Evolutionary conservation across 1,284 basidiomycete species (phyloP).

Genomic region (Abortiporus biennis): DNA sequence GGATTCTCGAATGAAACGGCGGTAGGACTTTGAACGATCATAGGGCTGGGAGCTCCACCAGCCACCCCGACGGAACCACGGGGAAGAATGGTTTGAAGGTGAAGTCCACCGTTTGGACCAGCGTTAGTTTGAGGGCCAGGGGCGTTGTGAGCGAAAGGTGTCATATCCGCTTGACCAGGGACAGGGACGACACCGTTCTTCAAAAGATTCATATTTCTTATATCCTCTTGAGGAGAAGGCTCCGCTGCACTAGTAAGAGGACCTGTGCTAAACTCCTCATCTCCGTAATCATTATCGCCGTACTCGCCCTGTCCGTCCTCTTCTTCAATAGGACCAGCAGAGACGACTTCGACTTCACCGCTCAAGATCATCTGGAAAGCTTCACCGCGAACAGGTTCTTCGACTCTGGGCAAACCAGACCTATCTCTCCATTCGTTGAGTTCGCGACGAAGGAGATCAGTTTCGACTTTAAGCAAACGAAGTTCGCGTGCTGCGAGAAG

Average conservation of each 20-base stretch:
- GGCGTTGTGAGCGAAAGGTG: slow-evolving; percentile 25
- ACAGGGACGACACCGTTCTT: slow-evolving; percentile 8
- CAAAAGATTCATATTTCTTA: too few relatives aligned
- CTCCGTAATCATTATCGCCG: slow-evolving; percentile 29
- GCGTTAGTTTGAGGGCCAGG: too few relatives aligned
- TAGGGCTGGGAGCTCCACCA: slow-evolving; percentile 19
- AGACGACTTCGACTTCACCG: slow-evolving; percentile 63
- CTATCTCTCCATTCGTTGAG: slow-evolving; percentile 86
- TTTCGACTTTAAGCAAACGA: slow-evolving; percentile 67
- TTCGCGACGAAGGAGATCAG: slow-evolving; percentile 77
- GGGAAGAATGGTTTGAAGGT: slow-evolving; percentile 26
- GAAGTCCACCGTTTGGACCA: slow-evolving; percentile 16
- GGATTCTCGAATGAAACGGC: slow-evolving; percentile 30
- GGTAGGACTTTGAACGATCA: slow-evolving; percentile 26
- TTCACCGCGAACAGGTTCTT: slow-evolving; percentile 63
- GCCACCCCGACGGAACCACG: slow-evolving; percentile 16
- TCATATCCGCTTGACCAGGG: slow-evolving; percentile 14
- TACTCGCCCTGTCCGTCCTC: slow-evolving; percentile 41
- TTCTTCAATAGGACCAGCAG: slow-evolving; percentile 44
- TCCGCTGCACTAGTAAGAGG: too few relatives aligned
- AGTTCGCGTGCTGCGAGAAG: slow-evolving; percentile 73
- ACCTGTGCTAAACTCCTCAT: slow-evolving; percentile 18
- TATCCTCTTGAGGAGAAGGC: too few relatives aligned
- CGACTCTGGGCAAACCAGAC: slow-evolving; percentile 58
- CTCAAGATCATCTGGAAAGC: slow-evolving; percentile 63